Evolutionary conservation across 2,329 filamentous ascomycete species (phyloP).

Genomic region (Dactylellina haptotyla): DNA sequence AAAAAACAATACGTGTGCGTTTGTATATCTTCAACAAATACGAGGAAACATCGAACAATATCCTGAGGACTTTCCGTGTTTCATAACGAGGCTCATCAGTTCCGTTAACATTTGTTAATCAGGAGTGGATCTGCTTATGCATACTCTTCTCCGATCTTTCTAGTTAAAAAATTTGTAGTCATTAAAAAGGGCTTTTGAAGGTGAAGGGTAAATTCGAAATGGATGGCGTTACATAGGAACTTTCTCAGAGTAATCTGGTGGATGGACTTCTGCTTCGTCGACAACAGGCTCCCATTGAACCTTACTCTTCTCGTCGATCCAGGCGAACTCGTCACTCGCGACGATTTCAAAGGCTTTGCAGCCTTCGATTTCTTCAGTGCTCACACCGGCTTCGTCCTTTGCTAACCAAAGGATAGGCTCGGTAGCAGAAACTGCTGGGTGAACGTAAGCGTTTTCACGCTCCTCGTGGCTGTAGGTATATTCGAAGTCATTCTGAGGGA

Average conservation of each 20-base stretch:
- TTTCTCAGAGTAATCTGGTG: slow-evolving; percentile 71
- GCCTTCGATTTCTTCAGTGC: slow-evolving; percentile 78
- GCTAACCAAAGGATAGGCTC: slow-evolving; percentile 86
- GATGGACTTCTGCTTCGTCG: slow-evolving; percentile 68
- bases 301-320: slow-evolving; percentile 75
- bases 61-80: neutral
- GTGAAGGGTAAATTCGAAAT: neutral
- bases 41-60: slow-evolving; percentile 10
- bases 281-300: slow-evolving; percentile 64
- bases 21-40: neutral
- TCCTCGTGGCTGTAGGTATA: slow-evolving; percentile 71
- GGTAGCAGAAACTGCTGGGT: slow-evolving; percentile 73
- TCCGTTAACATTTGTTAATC: too few species aligned
- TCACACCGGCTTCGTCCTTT: slow-evolving; percentile 77
- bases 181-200: slow-evolving; percentile 37
- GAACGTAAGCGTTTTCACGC: slow-evolving; percentile 76
- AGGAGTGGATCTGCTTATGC: too few species aligned
- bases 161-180: slow-evolving; percentile 46
- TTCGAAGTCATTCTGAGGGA: slow-evolving; percentile 69
- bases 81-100: neutral
- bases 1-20: slow-evolving; percentile 19
- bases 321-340: slow-evolving; percentile 82
- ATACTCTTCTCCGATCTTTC: too few species aligned
- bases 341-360: slow-evolving; percentile 73
- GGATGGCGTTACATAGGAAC: slow-evolving; percentile 35